Evolutionary conservation across 2,329 filamentous ascomycete species (phyloP).

Genomic region (Fusarium falciforme): DNA sequence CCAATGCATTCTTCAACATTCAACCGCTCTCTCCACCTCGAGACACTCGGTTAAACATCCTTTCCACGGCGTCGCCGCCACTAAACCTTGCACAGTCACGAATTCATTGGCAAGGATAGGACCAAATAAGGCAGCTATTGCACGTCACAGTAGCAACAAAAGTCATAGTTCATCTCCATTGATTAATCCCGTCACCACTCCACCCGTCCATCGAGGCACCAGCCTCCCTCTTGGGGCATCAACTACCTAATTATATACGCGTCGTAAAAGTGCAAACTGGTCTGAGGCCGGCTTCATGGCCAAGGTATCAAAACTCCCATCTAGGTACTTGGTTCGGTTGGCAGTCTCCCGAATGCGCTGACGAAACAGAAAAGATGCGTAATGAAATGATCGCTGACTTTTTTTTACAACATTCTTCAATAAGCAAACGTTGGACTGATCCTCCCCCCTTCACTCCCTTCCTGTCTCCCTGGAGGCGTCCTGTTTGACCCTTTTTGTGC

Average conservation of each 20-base stretch:
- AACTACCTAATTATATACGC: constrained; percentile 40
- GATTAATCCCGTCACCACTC: constrained; percentile 25
- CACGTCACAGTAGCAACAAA: constrained; percentile 5
- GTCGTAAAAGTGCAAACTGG: constrained; percentile 41
- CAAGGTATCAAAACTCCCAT: constrained; percentile 26
- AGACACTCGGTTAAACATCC: not conserved
- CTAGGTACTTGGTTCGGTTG: constrained; percentile 18
- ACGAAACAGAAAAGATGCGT: constrained; percentile 17
- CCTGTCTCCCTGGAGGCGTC: constrained; percentile 21
- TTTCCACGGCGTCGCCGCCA: not conserved
- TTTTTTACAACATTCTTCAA: constrained; percentile 38
- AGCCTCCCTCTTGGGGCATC: constrained; percentile 21
- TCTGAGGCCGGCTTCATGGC: constrained; percentile 36
- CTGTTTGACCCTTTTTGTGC: constrained; percentile 36
- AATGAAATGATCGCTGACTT: constrained; percentile 38
- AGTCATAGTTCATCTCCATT: constrained; percentile 29
- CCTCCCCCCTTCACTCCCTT: constrained; percentile 3
- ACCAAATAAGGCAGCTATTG: not conserved
- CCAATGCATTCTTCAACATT: constrained; percentile 28
- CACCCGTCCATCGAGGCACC: constrained; percentile 3
- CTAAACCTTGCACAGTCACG: not conserved
- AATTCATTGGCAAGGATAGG: not conserved
- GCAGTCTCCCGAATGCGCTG: constrained; percentile 23
- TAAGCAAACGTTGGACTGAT: constrained; percentile 30
- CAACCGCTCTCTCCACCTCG: not conserved